Base-by-base conservation (phyloP, 2,329 filamentous ascomycete species). In the Pseudogymnoascus destructans region DNA sequence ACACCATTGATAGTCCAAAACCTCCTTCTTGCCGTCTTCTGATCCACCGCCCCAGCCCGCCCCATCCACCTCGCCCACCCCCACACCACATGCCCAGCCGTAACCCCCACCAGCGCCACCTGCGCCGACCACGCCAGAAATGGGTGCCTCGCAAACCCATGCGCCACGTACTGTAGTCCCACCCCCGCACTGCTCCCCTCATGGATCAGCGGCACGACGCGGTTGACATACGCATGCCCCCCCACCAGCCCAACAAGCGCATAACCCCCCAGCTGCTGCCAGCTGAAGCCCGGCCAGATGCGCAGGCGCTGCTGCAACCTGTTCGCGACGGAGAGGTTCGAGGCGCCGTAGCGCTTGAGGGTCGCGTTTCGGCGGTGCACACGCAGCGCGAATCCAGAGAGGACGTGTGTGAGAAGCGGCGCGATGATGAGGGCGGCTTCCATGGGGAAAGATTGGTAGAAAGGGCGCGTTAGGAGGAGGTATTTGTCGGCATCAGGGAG, bases 151-250 rank as follows among this genome's bases (percentile, higher is more conserved):
- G 86, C 83, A 67, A 96, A 93, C 2, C 88, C 89, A 71, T 97
- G 91, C 10, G 85, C 82, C 6, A 96, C 84, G 69, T 87, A 97
- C 10, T 82, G 84, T 10, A 97, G 74, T 0, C 88, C 87, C 38
- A 96, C 84, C 58, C 92, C 85, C n/a, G 88, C 87, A 66, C 84
- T 90, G 60, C 91, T 89, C 5, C 91, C 91, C 58, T 95, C 87
- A 46, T 89, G 79, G 25, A 81, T 75, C 32, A 91, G 71, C 1
- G 93, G 92, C 23, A 95, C 74, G 2, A 82, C 72, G 32, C 92
- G 81, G 70, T 95, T 95, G 59, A 90, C 77, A 61, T 84, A 79
- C 2, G 85, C 79, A 70, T 97, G 92, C 5, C 81, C 81, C 1
- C 78, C 75, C 23, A 92, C 76, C 17, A 92, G 73, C 0, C 79